Evolutionary conservation across 1,284 basidiomycete species (phyloP), one percentile per base, ranked within the genome.

Genomic region (Ceratobasidium sp.): DNA sequence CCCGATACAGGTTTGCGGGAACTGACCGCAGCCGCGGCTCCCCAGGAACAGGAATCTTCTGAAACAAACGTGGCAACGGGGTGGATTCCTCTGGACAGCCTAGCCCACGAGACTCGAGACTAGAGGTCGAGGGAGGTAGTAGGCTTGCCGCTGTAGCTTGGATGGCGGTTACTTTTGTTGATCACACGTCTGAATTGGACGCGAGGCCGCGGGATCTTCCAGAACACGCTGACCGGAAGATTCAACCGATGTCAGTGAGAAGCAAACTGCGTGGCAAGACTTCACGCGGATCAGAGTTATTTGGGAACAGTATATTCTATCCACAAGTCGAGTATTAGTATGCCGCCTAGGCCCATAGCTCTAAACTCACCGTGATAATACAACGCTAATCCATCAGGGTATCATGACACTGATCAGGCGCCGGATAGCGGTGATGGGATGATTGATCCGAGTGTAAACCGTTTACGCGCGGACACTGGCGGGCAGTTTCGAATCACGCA

Each of bases 401-500:
- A 40, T 40, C 37, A 5, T 40, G 37, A 9, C 37, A 52, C 25
- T 13, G 13, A 25, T 52, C 51, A 52, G 51, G 17, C 51, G 19
- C 25, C 51, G 51, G 64, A 8, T 66, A 19, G 15, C 2, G 52
- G 46, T 80, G 91, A 92, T 80, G 85, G 87, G 61, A 94, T 81
- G 49, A 95, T 83, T 76, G 84, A 87, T 81, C 93, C 90, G 52
- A 95, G 84, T 73, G 83, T 88, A 85, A 94, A 94, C 43, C 90
- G 87, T 83, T 95, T 95, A 78, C 88, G 86, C 25, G 90, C 91
- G 32, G 93, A 94, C 80, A 93, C 84, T 11, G 92, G 92, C 59
- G 90, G 90, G 82, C 92, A 94, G 80, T 94, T 92, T 75, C 90
- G 91, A 82, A 95, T 94, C 76, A 89, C 83, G 59, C 94, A 92